Evolutionary conservation across 2,329 filamentous ascomycete species (phyloP).

Genomic region (Emergomyces orientalis): DNA sequence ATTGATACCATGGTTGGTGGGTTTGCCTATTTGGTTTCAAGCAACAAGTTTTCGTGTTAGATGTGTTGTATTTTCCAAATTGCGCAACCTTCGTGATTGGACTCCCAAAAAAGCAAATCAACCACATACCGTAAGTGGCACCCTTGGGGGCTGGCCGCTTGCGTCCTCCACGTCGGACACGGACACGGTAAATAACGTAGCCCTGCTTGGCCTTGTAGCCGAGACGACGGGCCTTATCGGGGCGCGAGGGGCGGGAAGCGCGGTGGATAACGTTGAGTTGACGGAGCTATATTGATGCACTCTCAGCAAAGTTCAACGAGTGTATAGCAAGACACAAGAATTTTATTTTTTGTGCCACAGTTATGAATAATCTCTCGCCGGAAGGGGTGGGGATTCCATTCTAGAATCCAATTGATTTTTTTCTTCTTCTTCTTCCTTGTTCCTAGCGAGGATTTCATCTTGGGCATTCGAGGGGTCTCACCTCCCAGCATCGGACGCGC

Average conservation of each 20-base stretch:
- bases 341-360: slow-evolving; percentile 40
- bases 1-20: slow-evolving; percentile 99
- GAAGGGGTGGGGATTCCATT: slow-evolving; percentile 6
- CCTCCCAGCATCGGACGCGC: slow-evolving; percentile 99
- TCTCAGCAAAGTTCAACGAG: slow-evolving; percentile 99
- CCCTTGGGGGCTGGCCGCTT: slow-evolving; percentile 95
- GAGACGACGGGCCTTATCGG: slow-evolving; percentile 99
- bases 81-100: background rate
- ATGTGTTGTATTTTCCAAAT: background rate
- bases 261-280: slow-evolving; percentile 99
- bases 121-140: slow-evolving; percentile 97
- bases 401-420: background rate
- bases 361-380: slow-evolving; percentile 28
- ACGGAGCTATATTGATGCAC: slow-evolving; percentile 99
- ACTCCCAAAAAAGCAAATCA: slow-evolving; percentile 33
- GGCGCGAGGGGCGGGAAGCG: slow-evolving; percentile 92
- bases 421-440: background rate
- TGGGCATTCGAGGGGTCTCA: slow-evolving; percentile 29
- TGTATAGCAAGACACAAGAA: slow-evolving; percentile 70
- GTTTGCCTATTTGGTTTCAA: slow-evolving; percentile 65
- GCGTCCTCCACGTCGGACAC: slow-evolving; percentile 96
- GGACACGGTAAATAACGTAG: slow-evolving; percentile 99
- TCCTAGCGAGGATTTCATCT: slow-evolving; percentile 6
- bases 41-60: background rate
- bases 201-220: slow-evolving; percentile 99